Base-by-base conservation (phyloP, 352 stramenopile species). In the Lagenidium giganteum region DNA sequence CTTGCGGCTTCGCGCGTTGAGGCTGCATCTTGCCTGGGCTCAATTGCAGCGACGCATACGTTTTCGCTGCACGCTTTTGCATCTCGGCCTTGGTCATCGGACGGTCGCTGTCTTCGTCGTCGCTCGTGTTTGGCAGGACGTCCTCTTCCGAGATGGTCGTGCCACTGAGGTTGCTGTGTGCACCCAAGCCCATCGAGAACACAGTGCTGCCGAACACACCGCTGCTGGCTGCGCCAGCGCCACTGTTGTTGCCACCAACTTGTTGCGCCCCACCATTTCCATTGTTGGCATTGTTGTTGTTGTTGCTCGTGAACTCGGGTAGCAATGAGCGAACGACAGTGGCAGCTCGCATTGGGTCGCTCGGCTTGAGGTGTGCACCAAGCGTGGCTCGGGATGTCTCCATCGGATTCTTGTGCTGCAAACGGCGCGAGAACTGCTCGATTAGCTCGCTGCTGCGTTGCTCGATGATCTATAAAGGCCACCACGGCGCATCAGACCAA, bases 371-470 rank as follows among this genome's bases (percentile, higher is more conserved):
- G 38, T 87, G 80, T 11, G 77, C 70, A 5, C 77, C 77, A 9
- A 89, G 48, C 8, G 69, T 75, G 22, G 69, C 68, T 13, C 67
- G 70, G 24, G 69, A 62, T 9, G 69, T 38, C 45, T 87, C 70
- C 11, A 41, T 57, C 2, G 77, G 73, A 35, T 86, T 87, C 50
- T 83, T 84, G 49, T 76, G 66, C 52, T 86, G 74, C 27, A 89
- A 54, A 9, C 67, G 67, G 7, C 70, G 54, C 12, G 71, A 86
- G 50, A 90, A 86, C 26, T 87, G 78, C 47, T 87, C 78, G 28
- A 90, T 78, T 5, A 90, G 58, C 30, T 90, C 78, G 36, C 76
- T 90, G 54, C 78, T 87, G 7, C 78, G 71, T 37, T 87, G 65
- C 56, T 90, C 78, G 22, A 90, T 91, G 52, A 91, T 85, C 78